Evolutionary conservation across 805 yeast species (phyloP).

Genomic region (Nadsonia fulvescens): DNA sequence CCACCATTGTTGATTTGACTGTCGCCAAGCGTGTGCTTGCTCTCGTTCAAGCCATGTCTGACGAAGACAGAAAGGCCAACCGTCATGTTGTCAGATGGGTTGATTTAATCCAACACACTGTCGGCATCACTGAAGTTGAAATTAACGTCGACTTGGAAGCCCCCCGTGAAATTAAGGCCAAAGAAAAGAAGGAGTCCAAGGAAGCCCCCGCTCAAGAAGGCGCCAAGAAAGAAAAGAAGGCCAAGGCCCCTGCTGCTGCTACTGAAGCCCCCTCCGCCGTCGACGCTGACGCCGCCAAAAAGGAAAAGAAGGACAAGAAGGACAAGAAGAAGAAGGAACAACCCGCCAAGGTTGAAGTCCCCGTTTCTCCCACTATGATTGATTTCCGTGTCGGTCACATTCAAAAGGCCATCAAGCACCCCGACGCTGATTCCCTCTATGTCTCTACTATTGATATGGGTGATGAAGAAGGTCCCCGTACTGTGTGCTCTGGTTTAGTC

Average conservation of each 20-base stretch:
- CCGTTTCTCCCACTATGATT: conserved; percentile 67
- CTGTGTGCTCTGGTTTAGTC: conserved; percentile 93
- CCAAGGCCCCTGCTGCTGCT: conserved; percentile 19
- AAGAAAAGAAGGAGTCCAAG: conserved; percentile 22
- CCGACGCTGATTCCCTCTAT: conserved; percentile 91
- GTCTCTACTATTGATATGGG: conserved; percentile 95
- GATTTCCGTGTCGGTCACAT: conserved; percentile 94
- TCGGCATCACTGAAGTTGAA: conserved; percentile 23
- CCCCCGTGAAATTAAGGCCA: conserved; percentile 53
- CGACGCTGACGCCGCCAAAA: conserved; percentile 12
- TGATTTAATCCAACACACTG: conserved; percentile 63
- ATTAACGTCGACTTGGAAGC: conserved; percentile 44
- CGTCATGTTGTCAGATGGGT: conserved; percentile 91
- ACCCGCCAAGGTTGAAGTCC: conserved; percentile 31
- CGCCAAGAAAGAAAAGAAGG: conserved; percentile 6
- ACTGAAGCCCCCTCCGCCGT: conserved; percentile 12
- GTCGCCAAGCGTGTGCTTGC: conserved; percentile 54
- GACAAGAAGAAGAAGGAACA: conserved; percentile 36
- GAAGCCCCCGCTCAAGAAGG: conserved; percentile 12
- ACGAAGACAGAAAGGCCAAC: conserved; percentile 37
- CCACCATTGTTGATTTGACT: conserved; percentile 52
- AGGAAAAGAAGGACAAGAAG: conserved; percentile 17
- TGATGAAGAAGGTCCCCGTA: conserved; percentile 92
- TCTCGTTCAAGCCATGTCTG: conserved; percentile 35
- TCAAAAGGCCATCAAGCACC: conserved; percentile 91